Percentiles rank a stretch among this genome's conserved stretches.
Conservation (phyloP, 2,329 filamentous ascomycete genomes). For the Trichophyton simii region DNA sequence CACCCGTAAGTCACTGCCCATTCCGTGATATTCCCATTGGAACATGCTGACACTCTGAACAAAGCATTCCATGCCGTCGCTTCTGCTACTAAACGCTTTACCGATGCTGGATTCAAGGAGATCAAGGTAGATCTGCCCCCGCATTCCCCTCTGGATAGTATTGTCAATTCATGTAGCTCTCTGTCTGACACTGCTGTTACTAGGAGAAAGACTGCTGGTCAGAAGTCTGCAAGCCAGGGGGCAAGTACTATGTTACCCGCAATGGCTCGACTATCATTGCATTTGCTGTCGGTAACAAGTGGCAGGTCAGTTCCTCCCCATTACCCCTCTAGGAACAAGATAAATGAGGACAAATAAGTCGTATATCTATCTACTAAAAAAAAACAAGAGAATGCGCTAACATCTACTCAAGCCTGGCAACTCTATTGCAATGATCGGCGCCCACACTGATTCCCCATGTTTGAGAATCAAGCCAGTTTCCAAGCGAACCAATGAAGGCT, state of each 20-base stretch:
- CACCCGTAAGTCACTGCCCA: conserved; percentile 52
- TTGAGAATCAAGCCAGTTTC: conserved; percentile 89
- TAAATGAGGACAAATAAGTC: background rate
- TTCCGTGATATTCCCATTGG: conserved; percentile 1
- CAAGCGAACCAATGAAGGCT: conserved; percentile 75
- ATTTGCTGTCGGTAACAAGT: conserved; percentile 50
- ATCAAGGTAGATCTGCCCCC: conserved; percentile 48
- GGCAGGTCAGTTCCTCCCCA: conserved; percentile 12
- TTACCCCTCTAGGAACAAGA: background rate
- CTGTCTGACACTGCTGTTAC: background rate
- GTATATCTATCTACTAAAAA: background rate
- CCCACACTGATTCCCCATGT: conserved; percentile 89
- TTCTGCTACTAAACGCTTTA: conserved; percentile 61
- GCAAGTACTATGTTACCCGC: conserved; percentile 78
- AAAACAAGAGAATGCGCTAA: background rate
- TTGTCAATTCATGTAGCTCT: background rate
- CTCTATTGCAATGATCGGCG: conserved; percentile 81
- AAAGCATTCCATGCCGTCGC: conserved; percentile 88
- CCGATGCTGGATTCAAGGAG: conserved; percentile 71
- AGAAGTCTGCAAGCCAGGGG: conserved; percentile 58
- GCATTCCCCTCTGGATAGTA: background rate
- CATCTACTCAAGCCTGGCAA: conserved; percentile 52
- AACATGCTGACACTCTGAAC: conserved; percentile 13
- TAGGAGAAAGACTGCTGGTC: conserved; percentile 52
- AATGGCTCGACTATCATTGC: conserved; percentile 80